phyloP scores from a whole-genome alignment of 2,329 filamentous ascomycete genomes.

The Zymoseptoria ardabiliae region DNA sequence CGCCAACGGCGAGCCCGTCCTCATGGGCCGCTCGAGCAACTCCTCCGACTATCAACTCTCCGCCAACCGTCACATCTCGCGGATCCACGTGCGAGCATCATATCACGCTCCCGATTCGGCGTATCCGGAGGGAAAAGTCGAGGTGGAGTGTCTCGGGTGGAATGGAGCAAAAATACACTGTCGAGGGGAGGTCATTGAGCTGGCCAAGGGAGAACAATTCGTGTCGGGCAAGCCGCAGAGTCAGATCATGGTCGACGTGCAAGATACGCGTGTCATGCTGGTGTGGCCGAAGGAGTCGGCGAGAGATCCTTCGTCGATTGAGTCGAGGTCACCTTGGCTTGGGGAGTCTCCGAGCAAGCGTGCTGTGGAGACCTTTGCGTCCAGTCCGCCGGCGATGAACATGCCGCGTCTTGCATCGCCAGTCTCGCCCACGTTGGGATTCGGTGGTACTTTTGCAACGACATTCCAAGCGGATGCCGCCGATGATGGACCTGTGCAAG shows the following conservation, averaged over 20 bases:
- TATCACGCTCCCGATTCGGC: conserved; percentile 65
- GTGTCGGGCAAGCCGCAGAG: conserved; percentile 78
- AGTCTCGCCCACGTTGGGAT: conserved; percentile 54
- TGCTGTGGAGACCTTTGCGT: conserved; percentile 43
- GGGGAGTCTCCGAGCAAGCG: conserved; percentile 56
- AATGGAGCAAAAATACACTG: conserved; percentile 92
- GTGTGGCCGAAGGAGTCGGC: conserved; percentile 66
- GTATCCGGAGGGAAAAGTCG: conserved; percentile 68
- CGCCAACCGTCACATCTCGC: conserved; percentile 83
- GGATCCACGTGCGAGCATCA: conserved; percentile 81
- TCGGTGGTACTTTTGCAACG: conserved; percentile 36
- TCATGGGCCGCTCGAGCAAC: conserved; percentile 89
- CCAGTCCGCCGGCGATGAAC: conserved; percentile 55
- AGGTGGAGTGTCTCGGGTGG: conserved; percentile 90
- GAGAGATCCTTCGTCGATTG: conserved; percentile 42
- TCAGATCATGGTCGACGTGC: conserved; percentile 92
- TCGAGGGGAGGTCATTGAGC: conserved; percentile 76
- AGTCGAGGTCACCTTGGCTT: conserved; percentile 55
- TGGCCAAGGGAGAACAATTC: conserved; percentile 83
- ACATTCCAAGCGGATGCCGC: conserved; percentile 35
- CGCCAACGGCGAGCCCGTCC: conserved; percentile 69
- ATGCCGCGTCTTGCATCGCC: conserved; percentile 61
- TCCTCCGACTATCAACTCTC: conserved; percentile 94
- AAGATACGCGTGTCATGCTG: conserved; percentile 82
- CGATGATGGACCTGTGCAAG: conserved; percentile 47